These are phyloP conservation scores for Stachybotrys chartarum DNA, from an alignment of 2,329 filamentous ascomycete genomes.

Conservation along the genomic window DNA sequence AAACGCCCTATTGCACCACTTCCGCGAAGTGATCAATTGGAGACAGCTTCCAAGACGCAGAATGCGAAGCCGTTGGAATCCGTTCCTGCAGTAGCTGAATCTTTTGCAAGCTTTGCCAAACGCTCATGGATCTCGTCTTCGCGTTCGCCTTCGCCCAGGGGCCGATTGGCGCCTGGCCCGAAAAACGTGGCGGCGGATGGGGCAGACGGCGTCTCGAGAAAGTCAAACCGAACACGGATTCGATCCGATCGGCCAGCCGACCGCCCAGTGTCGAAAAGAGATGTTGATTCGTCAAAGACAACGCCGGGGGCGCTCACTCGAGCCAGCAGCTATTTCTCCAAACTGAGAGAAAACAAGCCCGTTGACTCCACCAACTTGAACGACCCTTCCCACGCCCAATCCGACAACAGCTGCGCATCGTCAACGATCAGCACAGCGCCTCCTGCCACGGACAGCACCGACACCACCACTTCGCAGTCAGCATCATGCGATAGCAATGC, in stretches of 20 bases:
- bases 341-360: conserved; percentile 25
- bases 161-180: conserved; percentile 17
- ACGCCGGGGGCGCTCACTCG: conserved; percentile 32
- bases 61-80: conserved; percentile 24
- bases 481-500: conserved; percentile 30
- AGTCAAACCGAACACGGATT: conserved; percentile 17
- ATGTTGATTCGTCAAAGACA: conserved; percentile 27
- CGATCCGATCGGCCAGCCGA: conserved; percentile 19
- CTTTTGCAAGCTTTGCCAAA: conserved; percentile 42
- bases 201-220: conserved; percentile 15
- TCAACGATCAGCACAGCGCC: conserved; percentile 38
- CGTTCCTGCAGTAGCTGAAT: conserved; percentile 33
- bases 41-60: conserved; percentile 5
- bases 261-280: conserved; percentile 12
- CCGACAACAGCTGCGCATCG: conserved; percentile 37
- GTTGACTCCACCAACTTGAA: neutral
- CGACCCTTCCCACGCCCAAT: conserved; percentile 13
- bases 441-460: conserved; percentile 28
- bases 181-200: conserved; percentile 15
- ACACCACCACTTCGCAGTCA: conserved; percentile 29
- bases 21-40: conserved; percentile 11
- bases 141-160: conserved; percentile 39
- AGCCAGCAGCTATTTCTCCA: conserved; percentile 42
- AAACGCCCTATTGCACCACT: conserved; percentile 17
- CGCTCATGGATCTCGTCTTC: conserved; percentile 43